Conservation (phyloP, 176 grass and related monocot species). For the Miscanthus lutarioriparius region DNA sequence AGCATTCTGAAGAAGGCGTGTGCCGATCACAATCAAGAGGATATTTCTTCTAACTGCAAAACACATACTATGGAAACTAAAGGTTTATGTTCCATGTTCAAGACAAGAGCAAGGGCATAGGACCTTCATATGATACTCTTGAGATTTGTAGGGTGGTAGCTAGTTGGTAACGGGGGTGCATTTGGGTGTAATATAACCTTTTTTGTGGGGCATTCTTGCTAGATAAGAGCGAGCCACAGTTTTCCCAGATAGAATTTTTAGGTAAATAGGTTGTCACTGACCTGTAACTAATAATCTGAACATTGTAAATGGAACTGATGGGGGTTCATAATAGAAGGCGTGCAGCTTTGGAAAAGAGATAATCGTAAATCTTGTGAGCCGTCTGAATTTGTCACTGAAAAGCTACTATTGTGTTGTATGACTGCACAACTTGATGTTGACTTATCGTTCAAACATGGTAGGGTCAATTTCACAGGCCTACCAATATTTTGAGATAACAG, state of each 20-base stretch:
- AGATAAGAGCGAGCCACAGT: conserved; percentile 27
- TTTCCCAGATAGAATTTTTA: conserved; percentile 28
- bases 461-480: background rate
- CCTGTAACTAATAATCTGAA: conserved; percentile 27
- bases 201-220: conserved; percentile 3
- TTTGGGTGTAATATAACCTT: conserved; percentile 41
- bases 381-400: background rate
- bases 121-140: conserved; percentile 15
- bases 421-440: background rate
- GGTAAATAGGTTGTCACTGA: conserved; percentile 33
- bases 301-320: conserved; percentile 41
- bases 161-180: background rate
- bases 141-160: conserved; percentile 18
- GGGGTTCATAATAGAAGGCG: conserved; percentile 18
- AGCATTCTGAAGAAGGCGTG: conserved; percentile 23
- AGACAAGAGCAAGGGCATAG: background rate
- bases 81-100: conserved; percentile 20
- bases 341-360: background rate
- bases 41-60: conserved; percentile 25
- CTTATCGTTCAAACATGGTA: background rate
- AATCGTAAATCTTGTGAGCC: background rate
- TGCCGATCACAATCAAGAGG: conserved; percentile 13
- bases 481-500: background rate
- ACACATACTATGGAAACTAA: conserved; percentile 11
- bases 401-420: background rate